These are phyloP conservation scores for Neofusicoccum kwambonambiense DNA, from an alignment of 2,329 filamentous ascomycete genomes.

Conservation along the genomic window DNA sequence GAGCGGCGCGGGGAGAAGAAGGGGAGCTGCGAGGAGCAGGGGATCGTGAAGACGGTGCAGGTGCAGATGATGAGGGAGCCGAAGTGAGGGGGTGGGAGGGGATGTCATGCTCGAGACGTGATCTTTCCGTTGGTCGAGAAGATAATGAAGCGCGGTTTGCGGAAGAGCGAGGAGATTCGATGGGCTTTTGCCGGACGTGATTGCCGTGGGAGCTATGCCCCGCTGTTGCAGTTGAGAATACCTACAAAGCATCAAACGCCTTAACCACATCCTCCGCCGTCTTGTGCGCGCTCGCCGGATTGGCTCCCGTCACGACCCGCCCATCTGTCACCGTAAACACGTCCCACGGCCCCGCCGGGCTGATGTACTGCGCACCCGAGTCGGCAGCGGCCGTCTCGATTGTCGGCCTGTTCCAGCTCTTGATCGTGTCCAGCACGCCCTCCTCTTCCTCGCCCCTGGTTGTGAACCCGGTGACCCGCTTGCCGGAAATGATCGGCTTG, in stretches of 20 bases:
- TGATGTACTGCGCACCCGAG: constrained; percentile 32
- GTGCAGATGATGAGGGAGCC: constrained; percentile 8
- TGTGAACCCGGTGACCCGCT: constrained; percentile 42
- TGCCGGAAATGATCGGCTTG: constrained; percentile 35
- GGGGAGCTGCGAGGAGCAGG: neutral
- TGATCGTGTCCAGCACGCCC: constrained; percentile 35
- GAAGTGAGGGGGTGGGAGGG: neutral
- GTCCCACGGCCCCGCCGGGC: constrained; percentile 29
- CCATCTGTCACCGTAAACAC: constrained; percentile 34
- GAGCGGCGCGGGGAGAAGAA: neutral
- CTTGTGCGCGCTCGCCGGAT: constrained; percentile 34
- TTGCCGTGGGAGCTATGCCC: too few species aligned
- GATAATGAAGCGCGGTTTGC: too few species aligned
- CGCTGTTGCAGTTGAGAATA: too few species aligned
- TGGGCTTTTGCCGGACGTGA: too few species aligned
- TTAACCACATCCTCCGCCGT: constrained; percentile 33
- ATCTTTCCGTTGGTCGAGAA: too few species aligned
- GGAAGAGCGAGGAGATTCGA: too few species aligned
- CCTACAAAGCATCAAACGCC: constrained; percentile 25
- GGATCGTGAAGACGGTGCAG: constrained; percentile 10
- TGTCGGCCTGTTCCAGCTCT: constrained; percentile 32
- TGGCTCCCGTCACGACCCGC: constrained; percentile 36
- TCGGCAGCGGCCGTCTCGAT: constrained; percentile 32
- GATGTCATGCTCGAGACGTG: too few species aligned
- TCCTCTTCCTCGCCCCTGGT: constrained; percentile 37